Base-by-base conservation (phyloP, 1,284 basidiomycete genomes). In the Volvariella surrecta region DNA sequence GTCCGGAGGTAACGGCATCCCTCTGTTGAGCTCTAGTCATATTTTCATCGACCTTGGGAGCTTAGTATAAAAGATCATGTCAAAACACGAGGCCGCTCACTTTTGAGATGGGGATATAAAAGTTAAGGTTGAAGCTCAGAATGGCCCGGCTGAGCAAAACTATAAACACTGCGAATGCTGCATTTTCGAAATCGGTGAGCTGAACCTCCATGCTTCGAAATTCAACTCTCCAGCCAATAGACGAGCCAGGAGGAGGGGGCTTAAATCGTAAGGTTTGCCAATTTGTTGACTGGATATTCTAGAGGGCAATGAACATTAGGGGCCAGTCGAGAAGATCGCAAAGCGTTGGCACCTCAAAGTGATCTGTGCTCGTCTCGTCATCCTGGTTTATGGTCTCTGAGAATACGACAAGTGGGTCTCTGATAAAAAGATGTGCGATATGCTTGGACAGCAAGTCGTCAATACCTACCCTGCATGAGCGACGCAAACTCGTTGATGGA, bases 241-340 rank as follows among this genome's bases (percentile, higher is more conserved):
- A 61, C 1, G 91, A 92, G 45, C 89, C 83, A 1, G 88, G 83
- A 22, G 93, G 92, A 4, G 96, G 96, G 3, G 96, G 96, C 63
- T 99, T 99, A 76, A 99, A 99, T 22, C 96, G 82, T 45, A 99
- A 74, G 0, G 96, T 98, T 67, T 99, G 96, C 96, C 96, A 99
- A 60, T 99, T 99, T 7, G 96, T 99, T 4, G 93, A 96, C 77
- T 99, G 96, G 28, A 99, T 84, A 58, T 98, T 99, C 86, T 91
- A 50, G 8, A 48, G 45, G 44, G 11, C 48, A 35, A 31, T 11
- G 16, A 45, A 24, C 32, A 43, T 32, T 18, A 43, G 18, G n/a
- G 31, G 22, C 18, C 21, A 22, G 13, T 28, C 32, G 15, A 32
- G 18, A 18, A 51, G 49, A 37, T 11, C 15, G 9, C 4, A 42